These are phyloP conservation scores for Nicotiana otophora DNA, from an alignment of 257 asterid species.

Conservation along the genomic window DNA sequence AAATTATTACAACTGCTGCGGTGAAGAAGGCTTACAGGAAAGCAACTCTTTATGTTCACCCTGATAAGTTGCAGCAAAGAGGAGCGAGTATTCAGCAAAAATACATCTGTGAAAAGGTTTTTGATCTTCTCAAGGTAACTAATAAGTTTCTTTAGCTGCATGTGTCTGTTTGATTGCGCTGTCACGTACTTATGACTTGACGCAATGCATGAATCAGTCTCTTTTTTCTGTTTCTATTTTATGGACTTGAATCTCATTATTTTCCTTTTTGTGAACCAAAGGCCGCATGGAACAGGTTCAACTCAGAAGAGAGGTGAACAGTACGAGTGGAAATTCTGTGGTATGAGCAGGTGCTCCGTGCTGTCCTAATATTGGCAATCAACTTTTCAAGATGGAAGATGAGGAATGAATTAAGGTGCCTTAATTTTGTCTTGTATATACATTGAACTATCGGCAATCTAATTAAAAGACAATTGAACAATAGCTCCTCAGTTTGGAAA, in stretches of 20 bases:
- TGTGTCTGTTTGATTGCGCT: neutral
- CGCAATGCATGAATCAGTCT: neutral
- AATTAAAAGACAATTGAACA: neutral
- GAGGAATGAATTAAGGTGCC: neutral
- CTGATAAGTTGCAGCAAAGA: constrained; percentile 95
- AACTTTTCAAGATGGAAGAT: neutral
- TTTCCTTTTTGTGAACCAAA: constrained; percentile 27
- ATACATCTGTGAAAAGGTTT: constrained; percentile 88
- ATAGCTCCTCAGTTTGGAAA: neutral
- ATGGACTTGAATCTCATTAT: neutral
- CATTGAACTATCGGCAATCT: neutral
- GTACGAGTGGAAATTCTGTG: neutral
- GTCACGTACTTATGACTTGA: neutral
- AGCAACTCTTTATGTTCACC: constrained; percentile 95
- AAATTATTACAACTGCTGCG: constrained; percentile 70
- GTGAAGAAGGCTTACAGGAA: constrained; percentile 90
- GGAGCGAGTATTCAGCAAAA: constrained; percentile 92
- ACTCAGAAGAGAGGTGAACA: constrained; percentile 87
- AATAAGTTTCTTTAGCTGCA: neutral
- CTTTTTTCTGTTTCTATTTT: neutral
- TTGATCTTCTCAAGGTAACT: constrained; percentile 89
- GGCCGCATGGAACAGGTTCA: constrained; percentile 96
- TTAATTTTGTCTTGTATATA: constrained; percentile 1
- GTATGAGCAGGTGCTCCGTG: neutral
- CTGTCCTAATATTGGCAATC: neutral